Percentiles rank a stretch among this genome's conserved stretches.
These are phyloP conservation scores for Aspergillus sp. DNA, from an alignment of 2,329 filamentous ascomycete species.

Conservation along the genomic window DNA sequence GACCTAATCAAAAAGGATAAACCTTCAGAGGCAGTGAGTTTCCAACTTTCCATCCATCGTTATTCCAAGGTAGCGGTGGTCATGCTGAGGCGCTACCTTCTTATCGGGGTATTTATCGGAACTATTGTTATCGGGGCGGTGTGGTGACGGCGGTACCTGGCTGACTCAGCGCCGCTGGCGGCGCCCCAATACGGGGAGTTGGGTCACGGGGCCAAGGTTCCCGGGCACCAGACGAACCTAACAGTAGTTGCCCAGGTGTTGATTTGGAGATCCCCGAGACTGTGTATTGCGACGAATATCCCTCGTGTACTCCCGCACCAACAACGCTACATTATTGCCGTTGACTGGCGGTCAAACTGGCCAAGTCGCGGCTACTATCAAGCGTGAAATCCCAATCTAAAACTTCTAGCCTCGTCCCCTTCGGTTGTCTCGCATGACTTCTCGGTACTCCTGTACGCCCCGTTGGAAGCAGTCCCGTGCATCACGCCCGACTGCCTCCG, in stretches of 20 bases:
- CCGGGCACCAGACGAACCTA: not conserved
- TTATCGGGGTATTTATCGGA: not conserved
- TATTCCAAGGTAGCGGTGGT: not conserved
- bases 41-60: constrained; percentile 1
- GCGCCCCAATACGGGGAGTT: not conserved
- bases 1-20: not conserved
- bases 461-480: constrained; percentile 36
- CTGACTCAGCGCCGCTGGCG: not conserved
- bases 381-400: not conserved
- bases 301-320: not conserved
- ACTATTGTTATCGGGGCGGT: not conserved
- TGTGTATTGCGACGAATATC: too few relatives aligned
- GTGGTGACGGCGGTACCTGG: not conserved
- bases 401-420: not conserved
- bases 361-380: not conserved
- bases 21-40: not conserved
- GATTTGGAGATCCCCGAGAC: too few relatives aligned
- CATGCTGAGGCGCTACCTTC: not conserved
- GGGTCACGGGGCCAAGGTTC: not conserved
- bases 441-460: constrained; percentile 16
- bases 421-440: constrained; percentile 22
- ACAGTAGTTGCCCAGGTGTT: not conserved
- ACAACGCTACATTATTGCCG: not conserved
- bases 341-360: not conserved
- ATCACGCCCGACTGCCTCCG: constrained; percentile 31